Conservation (phyloP, 176 grass and related monocot genomes). For the Lolium rigidum region DNA sequence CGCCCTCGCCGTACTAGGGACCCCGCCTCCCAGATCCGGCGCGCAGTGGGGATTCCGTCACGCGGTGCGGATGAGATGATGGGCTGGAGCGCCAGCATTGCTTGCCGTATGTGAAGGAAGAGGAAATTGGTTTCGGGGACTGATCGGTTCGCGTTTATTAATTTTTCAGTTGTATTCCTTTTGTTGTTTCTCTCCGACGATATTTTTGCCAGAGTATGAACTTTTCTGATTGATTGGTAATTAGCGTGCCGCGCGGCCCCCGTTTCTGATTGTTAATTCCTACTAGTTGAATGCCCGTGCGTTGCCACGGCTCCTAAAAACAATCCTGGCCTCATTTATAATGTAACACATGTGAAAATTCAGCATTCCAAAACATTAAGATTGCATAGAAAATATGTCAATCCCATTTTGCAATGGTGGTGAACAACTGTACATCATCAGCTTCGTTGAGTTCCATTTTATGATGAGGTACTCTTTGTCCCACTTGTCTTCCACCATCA, state of each 20-base stretch:
- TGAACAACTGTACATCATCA: no score
- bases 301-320: no score
- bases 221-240: not conserved
- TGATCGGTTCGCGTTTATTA: not conserved
- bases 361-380: no score
- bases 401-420: no score
- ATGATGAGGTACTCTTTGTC: no score
- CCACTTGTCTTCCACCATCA: no score
- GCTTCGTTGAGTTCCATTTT: no score
- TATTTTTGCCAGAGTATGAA: not conserved
- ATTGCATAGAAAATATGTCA: no score
- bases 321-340: no score
- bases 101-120: conserved; percentile 7
- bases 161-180: not conserved
- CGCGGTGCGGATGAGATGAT: not conserved
- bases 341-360: no score
- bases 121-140: not conserved
- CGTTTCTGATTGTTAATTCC: not conserved
- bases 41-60: not conserved
- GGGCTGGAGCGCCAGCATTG: not conserved
- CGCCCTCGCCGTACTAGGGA: conserved; percentile 34
- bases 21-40: not conserved
- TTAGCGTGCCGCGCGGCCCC: not conserved
- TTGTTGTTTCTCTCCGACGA: not conserved
- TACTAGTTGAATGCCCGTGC: not conserved